Evolutionary conservation across 2,329 filamentous ascomycete genomes (phyloP), one percentile per base, ranked within the genome.

Genomic region (Diaporthe ilicicola): DNA sequence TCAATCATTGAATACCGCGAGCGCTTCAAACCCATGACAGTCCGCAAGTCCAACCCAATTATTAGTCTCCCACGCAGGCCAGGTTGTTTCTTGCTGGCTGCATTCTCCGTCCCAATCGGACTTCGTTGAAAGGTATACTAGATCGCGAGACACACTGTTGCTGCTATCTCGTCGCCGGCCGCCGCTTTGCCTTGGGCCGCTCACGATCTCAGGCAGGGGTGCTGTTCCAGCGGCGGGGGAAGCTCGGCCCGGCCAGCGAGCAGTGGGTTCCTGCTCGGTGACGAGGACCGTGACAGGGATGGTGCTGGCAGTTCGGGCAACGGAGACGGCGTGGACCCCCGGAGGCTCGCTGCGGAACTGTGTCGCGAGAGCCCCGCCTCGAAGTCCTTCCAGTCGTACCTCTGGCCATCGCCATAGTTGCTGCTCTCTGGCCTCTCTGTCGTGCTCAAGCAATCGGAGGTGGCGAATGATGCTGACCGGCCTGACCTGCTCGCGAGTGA

Each of bases 331-430:
- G 24, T 56, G 51, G 56, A 51, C 51, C 50, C 61, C 48, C 13
- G 29, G 2, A 67, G 44, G 29, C 61, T 56, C 15, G 66, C 50
- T 39, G 37, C 51, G 5, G 69, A 17, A 75, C 61, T 72, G 70
- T 46, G 74, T 72, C 68, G 64, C 22, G 77, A 75, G 0, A 77
- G 42, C n/a, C 76, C 75, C 7, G 81, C 79, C 72, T 83, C 80
- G 77, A 78, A 80, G 13, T 77, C 78, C 74, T 83, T 83, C 79
- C 79, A 83, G 67, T 82, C 79, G 15, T 80, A 78, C 67, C 75
- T 79, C 13, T 78, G 67, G 22, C 73, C 74, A 27, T 74, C 73
- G 2, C 67, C 67, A 17, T 71, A 55, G 32, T 74, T 68, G 19
- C 68, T 72, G 4, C 73, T 32, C 9, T 75, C 62, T n/a, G 46